Percentiles rank a stretch among this genome's conserved stretches.
Conservation (phyloP, 768 basidiomycete species). For the Mycena haematopus region DNA sequence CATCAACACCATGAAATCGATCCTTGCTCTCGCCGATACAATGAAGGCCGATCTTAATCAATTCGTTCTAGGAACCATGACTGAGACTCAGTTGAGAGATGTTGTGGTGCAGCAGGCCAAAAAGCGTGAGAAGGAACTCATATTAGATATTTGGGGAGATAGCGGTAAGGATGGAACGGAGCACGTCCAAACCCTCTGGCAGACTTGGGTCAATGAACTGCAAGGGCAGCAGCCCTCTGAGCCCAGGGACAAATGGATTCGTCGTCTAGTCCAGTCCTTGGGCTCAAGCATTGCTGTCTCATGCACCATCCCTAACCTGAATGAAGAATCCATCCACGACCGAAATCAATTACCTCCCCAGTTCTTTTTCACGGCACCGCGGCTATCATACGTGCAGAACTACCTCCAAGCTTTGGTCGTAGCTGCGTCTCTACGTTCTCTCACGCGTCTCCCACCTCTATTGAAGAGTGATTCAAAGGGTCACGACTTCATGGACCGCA, state of each 20-base stretch:
- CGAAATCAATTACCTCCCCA: conserved; percentile 67
- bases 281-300: conserved; percentile 45
- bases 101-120: conserved; percentile 61
- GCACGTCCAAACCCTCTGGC: conserved; percentile 42
- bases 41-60: conserved; percentile 76
- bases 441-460: conserved; percentile 50
- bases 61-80: conserved; percentile 69
- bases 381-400: conserved; percentile 67
- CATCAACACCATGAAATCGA: conserved; percentile 52
- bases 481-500: conserved; percentile 57
- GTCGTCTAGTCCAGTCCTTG: conserved; percentile 53
- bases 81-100: conserved; percentile 61
- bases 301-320: conserved; percentile 38
- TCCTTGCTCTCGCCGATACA: conserved; percentile 59
- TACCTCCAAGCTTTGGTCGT: conserved; percentile 75
- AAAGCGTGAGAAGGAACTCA: conserved; percentile 57
- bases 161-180: conserved; percentile 35
- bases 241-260: conserved; percentile 48
- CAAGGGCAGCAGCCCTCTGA: conserved; percentile 20
- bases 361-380: conserved; percentile 64
- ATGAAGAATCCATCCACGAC: conserved; percentile 1
- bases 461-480: conserved; percentile 26
- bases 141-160: conserved; percentile 57
- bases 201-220: conserved; percentile 38
- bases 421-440: conserved; percentile 62